phyloP scores from a whole-genome alignment of 345 rosid genomes.

The Eucalyptus sideroxylon region DNA sequence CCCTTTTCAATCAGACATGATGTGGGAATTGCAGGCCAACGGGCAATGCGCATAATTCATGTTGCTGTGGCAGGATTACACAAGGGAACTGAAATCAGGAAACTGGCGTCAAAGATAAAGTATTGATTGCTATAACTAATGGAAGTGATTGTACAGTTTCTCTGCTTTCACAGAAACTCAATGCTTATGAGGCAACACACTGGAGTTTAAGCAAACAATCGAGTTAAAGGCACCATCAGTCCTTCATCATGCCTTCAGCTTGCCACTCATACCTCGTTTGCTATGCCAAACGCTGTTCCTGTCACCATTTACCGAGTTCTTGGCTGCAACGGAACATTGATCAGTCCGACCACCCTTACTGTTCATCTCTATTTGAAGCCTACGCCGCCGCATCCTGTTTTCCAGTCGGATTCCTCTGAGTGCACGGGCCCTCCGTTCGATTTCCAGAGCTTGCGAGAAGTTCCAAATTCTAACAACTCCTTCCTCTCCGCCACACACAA shows the following conservation, averaged over 20 bases:
- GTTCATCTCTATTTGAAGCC: conserved; percentile 57
- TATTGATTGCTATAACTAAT: background rate
- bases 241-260: conserved; percentile 42
- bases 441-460: conserved; percentile 74
- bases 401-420: conserved; percentile 61
- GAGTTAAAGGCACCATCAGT: background rate
- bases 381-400: conserved; percentile 72
- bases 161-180: background rate
- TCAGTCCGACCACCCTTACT: conserved; percentile 35
- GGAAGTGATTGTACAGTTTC: background rate
- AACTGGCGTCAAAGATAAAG: background rate
- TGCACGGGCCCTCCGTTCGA: conserved; percentile 48
- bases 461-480: conserved; percentile 85
- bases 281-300: conserved; percentile 40
- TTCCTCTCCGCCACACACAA: conserved; percentile 87
- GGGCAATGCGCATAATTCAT: background rate
- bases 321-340: conserved; percentile 73
- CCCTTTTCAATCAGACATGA: background rate
- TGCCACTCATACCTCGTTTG: conserved; percentile 55
- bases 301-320: conserved; percentile 49
- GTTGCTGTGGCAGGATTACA: background rate
- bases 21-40: too few relatives aligned
- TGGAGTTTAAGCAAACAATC: background rate
- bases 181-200: background rate
- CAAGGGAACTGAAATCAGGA: background rate